Conservation (phyloP, 768 basidiomycete species). For the Mycena capillaripes region DNA sequence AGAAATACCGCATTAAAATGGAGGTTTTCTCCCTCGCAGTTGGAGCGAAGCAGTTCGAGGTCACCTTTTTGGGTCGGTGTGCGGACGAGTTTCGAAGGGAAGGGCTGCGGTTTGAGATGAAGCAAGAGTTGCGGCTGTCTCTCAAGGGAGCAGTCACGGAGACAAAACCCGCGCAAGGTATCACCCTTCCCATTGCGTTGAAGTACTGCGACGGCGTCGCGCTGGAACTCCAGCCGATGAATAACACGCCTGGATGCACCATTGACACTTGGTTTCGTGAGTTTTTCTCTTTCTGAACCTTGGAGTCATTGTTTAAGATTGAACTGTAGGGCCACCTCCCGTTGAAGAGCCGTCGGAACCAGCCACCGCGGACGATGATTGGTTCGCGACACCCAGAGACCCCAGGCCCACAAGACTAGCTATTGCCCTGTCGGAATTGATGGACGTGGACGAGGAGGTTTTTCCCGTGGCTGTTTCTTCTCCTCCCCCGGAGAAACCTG, state of each 20-base stretch:
- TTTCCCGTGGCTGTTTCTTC: background rate
- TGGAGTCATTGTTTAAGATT: background rate
- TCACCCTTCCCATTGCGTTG: slow-evolving; percentile 56
- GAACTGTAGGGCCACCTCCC: background rate
- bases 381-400: slow-evolving; percentile 47
- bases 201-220: slow-evolving; percentile 58
- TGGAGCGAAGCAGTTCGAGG: slow-evolving; percentile 50
- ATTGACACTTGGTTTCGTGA: slow-evolving; percentile 60
- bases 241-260: slow-evolving; percentile 40
- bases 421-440: slow-evolving; percentile 14
- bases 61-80: slow-evolving; percentile 51
- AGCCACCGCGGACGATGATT: slow-evolving; percentile 38
- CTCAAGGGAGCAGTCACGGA: slow-evolving; percentile 58
- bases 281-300: slow-evolving; percentile 24
- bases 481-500: background rate
- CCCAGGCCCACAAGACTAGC: slow-evolving; percentile 37
- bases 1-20: slow-evolving; percentile 49
- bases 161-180: slow-evolving; percentile 39
- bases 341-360: slow-evolving; percentile 18
- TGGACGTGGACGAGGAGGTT: slow-evolving; percentile 26
- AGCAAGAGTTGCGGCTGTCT: slow-evolving; percentile 61
- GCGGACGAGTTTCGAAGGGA: slow-evolving; percentile 43
- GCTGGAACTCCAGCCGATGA: slow-evolving; percentile 53
- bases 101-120: slow-evolving; percentile 55
- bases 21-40: slow-evolving; percentile 36